Base-by-base conservation (phyloP, 345 rosid genomes). In the Populus nigra region DNA sequence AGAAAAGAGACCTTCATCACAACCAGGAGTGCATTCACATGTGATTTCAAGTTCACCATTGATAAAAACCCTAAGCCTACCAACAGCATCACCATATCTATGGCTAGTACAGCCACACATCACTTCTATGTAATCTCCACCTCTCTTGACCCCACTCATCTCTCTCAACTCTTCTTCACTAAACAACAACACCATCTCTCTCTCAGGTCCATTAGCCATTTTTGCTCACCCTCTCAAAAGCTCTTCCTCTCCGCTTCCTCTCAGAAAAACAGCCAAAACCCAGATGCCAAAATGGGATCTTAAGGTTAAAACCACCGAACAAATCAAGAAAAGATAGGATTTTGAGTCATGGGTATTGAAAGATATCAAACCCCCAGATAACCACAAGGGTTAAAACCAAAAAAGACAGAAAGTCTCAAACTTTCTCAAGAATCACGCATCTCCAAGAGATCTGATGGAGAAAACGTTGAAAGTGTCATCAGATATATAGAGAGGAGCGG, bases 71-170 rank as follows among this genome's bases (percentile, higher is more conserved):
- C 97, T 96, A 92, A 96, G 97, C 75, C 89, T 87, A 36, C 98
- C 99, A 78, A 96, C 99, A 69, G 98, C 99, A 81, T 96, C 99
- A 82, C 99, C 98, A 83, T 96, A 96, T 35, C 96, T 88, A 83
- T 90, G 98, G 78, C 97, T 96, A 23, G 99, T 96, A 91, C 99
- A 96, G 47, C 98, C 98, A 82, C 98, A 96, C 86, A 89, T 94
- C 63, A 96, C 98, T 85, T 96, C 98, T 63, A 96, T 85, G 82
- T 86, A 92, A 77, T 92, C 93, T 57, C 80, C 91, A 23, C 84
- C 89, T 70, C 83, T 82, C 85, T 79, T 96, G 79, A 94, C 87
- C 69, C 93, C 99, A 76, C 93, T 90, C 73, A 96, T 84, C 86
- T 92, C 97, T 72, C 85, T 84, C 80, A 96, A 83, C 89, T 96